phyloP scores from a whole-genome alignment of 2,329 filamentous ascomycete species.

The Diaporthe australafricana region DNA sequence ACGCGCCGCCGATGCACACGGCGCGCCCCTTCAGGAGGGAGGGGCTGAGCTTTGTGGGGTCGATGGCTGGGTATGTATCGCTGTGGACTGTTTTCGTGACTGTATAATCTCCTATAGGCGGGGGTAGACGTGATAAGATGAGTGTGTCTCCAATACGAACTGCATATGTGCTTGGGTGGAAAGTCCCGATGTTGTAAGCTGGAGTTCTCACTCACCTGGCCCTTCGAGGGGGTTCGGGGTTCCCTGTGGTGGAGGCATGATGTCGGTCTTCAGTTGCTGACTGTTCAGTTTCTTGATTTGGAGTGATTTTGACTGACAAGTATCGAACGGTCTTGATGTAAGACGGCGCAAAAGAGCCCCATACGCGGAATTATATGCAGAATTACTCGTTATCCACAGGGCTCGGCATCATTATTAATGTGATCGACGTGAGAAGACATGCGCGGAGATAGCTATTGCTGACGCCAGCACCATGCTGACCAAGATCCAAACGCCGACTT shows the following conservation, averaged over 20 bases:
- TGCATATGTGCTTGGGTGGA: not conserved
- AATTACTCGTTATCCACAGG: not conserved
- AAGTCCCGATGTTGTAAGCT: not conserved
- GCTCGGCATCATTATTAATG: not conserved
- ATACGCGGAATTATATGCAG: no score
- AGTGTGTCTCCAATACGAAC: not conserved
- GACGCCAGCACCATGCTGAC: not conserved
- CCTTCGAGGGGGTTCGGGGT: conserved; percentile 22
- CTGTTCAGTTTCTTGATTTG: not conserved
- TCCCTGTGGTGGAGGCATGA: conserved; percentile 28
- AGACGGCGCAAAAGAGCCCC: not conserved
- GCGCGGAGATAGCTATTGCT: not conserved
- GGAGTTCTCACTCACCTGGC: conserved; percentile 10
- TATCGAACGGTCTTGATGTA: not conserved
- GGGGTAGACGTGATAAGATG: not conserved
- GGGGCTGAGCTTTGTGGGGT: conserved; percentile 12
- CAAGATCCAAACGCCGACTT: not conserved
- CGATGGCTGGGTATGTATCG: conserved; percentile 30
- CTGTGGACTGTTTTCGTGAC: conserved; percentile 26
- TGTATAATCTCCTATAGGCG: conserved; percentile 19
- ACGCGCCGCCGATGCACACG: conserved; percentile 24
- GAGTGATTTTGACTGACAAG: not conserved
- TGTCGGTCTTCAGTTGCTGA: not conserved
- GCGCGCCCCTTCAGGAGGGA: conserved; percentile 14
- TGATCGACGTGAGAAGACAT: not conserved